A percentile compares a stretch with the other conserved stretches of the same genome.
phyloP scores from a whole-genome alignment of 176 grass and related monocot species.

The Metroxylon sagu region DNA sequence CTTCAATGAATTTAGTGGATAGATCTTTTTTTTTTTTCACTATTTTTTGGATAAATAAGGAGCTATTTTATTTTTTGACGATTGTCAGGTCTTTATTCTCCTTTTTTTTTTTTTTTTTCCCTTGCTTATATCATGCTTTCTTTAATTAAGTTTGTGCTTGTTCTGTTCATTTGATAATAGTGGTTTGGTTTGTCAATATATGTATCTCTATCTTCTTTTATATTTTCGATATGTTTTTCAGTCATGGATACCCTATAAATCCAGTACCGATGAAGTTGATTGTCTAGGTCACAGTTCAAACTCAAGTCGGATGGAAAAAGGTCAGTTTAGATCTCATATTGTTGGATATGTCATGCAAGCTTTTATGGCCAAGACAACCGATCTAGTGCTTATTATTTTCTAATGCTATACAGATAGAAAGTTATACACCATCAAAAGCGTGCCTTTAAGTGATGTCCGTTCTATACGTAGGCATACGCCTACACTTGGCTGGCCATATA shows the following conservation, averaged over 20 bases:
- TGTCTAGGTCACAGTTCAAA: constrained; percentile 38
- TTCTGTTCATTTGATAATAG: too few species aligned
- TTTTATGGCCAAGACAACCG: too few species aligned
- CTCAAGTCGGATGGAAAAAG: constrained; percentile 47
- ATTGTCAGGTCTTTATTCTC: too few species aligned
- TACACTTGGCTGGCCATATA: constrained; percentile 68
- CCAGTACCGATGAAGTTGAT: constrained; percentile 22
- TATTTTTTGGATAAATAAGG: too few species aligned
- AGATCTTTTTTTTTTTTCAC: too few species aligned
- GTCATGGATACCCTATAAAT: constrained; percentile 28
- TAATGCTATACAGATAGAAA: constrained; percentile 60
- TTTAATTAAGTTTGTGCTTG: too few species aligned
- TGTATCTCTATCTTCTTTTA: not conserved
- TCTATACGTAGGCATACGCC: constrained; percentile 84
- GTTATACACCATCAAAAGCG: constrained; percentile 64
- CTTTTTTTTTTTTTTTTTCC: too few species aligned
- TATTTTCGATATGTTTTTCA: not conserved
- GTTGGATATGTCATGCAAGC: too few species aligned
- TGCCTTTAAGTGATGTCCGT: constrained; percentile 74
- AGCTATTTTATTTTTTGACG: too few species aligned
- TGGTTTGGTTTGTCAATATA: not conserved
- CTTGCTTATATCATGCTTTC: too few species aligned
- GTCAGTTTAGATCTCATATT: constrained; percentile 14
- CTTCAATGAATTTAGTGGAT: too few species aligned
- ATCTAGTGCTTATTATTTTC: not conserved